Conservation (phyloP, 2,329 filamentous ascomycete species). For the Fusarium annulatum region DNA sequence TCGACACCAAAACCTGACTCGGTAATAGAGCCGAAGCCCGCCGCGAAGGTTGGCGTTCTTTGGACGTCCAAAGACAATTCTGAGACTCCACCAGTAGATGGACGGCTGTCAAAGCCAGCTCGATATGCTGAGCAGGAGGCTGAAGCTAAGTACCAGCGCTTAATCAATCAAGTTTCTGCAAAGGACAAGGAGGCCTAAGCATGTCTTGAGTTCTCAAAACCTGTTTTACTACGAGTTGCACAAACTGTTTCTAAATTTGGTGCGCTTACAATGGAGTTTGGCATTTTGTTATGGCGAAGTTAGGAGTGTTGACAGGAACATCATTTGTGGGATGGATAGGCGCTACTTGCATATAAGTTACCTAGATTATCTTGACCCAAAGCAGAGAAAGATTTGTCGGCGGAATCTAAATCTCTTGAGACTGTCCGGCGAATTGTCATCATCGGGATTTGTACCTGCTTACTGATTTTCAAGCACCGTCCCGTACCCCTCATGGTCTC, state of each 20-base stretch:
- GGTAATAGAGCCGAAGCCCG: constrained; percentile 38
- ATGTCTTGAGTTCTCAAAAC: not conserved
- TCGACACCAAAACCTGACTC: constrained; percentile 48
- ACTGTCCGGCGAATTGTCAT: not conserved
- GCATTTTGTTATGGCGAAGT: constrained; percentile 26
- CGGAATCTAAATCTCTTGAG: not conserved
- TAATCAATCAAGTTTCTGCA: constrained; percentile 52
- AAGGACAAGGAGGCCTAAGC: constrained; percentile 45
- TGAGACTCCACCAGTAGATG: constrained; percentile 29
- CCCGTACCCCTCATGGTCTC: too few relatives aligned
- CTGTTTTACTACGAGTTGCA: constrained; percentile 3
- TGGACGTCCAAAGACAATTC: constrained; percentile 49
- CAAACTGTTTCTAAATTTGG: constrained; percentile 32
- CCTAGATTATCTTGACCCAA: constrained; percentile 14
- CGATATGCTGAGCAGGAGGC: constrained; percentile 52
- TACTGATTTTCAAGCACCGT: not conserved
- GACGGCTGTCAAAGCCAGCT: constrained; percentile 37
- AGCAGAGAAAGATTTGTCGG: not conserved
- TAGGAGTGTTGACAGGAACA: constrained; percentile 39
- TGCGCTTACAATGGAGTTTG: constrained; percentile 22
- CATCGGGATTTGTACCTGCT: not conserved
- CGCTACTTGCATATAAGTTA: constrained; percentile 16
- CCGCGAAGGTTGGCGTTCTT: constrained; percentile 48
- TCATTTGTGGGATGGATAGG: constrained; percentile 18
- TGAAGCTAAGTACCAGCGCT: constrained; percentile 51